phyloP scores from a whole-genome alignment of 495 filamentous ascomycete genomes.

The Tuber aestivum region DNA sequence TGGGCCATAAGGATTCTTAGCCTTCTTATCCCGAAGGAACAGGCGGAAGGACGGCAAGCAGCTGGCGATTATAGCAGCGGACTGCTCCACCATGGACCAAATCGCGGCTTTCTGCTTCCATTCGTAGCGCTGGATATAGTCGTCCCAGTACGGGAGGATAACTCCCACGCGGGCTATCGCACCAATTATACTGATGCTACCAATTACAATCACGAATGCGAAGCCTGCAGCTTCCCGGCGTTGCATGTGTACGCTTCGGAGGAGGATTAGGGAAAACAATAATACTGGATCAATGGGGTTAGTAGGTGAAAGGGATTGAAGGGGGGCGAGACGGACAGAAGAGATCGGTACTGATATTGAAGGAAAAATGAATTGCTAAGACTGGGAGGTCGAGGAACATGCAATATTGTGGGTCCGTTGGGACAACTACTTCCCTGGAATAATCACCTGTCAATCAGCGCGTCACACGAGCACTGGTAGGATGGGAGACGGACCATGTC shows the following conservation, averaged over 20 bases:
- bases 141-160: not conserved
- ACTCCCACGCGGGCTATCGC: not conserved
- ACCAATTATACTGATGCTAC: not conserved
- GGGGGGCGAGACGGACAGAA: not conserved
- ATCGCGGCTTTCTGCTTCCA: conserved; percentile 6
- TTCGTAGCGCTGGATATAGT: not conserved
- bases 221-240: not conserved
- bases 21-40: not conserved
- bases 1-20: not conserved
- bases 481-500: not conserved
- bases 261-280: not conserved
- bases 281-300: not conserved
- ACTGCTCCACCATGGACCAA: not conserved
- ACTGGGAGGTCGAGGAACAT: not conserved
- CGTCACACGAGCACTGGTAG: not conserved
- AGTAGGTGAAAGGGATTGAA: not conserved
- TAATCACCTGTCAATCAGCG: not conserved
- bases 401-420: not conserved
- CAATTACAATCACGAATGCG: not conserved
- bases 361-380: not conserved
- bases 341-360: not conserved
- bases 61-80: not conserved
- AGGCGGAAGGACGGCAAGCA: not conserved
- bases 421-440: not conserved
- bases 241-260: conserved; percentile 1